Evolutionary conservation across 2,329 filamentous ascomycete genomes (phyloP), one percentile per base, ranked within the genome.

Genomic region (Madurella mycetomatis): DNA sequence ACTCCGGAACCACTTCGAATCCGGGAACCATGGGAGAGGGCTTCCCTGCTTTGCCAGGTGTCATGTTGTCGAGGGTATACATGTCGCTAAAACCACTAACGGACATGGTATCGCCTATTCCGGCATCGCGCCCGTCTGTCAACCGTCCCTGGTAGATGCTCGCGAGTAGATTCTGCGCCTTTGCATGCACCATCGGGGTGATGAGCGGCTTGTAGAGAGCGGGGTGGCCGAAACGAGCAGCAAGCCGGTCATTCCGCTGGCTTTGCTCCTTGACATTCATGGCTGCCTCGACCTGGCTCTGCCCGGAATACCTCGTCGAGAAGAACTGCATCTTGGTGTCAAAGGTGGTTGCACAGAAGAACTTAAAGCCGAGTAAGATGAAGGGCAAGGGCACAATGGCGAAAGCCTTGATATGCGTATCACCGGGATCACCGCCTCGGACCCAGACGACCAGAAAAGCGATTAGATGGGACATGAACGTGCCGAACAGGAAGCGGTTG

Each of bases 131-230:
- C 1, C 83, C 81, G 53, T 90, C 86, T 2, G 78, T 80, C 19
- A 95, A 73, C 4, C 92, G 86, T 11, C 92, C 92, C 19, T 85
- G 85, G 69, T 96, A 96, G 47, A 99, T 80, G 42, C 88, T 83
- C n/a, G 87, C 86, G 9, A 99, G 79, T 41, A 94, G 80, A 55
- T 94, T 91, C 65, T 94, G 89, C 2, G 90, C 90, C 71, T 88
- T 95, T 51, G 90, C 87, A 64, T 95, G 87, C 3, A 97, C 92
- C 92, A 97, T 96, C 2, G 92, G 92, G 0, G 91, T 95, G 63
- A 92, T 92, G 17, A 97, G 79, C 3, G 88, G 87, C 70, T 88
- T 88, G 75, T 94, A 96, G 15, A 97, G 78, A 4, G 89, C 91
- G 1, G 92, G 94, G 68, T 99, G 90, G 1, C 91, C 92, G 67